Evolutionary conservation across 495 filamentous ascomycete genomes (phyloP).

Genomic region (Talaromyces liani): DNA sequence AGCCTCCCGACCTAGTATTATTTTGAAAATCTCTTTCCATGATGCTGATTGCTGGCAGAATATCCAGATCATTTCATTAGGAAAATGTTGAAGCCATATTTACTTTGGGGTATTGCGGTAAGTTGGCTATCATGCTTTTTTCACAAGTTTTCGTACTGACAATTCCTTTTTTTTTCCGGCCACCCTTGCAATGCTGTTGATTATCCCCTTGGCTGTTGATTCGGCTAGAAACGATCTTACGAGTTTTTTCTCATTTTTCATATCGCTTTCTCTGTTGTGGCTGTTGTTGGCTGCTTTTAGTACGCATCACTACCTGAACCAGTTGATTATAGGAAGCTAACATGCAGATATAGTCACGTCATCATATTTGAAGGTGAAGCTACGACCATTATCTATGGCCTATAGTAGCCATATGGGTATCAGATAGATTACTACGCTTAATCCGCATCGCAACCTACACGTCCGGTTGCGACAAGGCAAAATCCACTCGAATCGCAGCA

Average conservation of each 20-base stretch:
- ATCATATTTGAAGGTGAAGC: conserved; percentile 35
- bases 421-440: conserved; percentile 43
- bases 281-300: conserved; percentile 47
- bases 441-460: conserved; percentile 39
- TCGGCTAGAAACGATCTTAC: conserved; percentile 40
- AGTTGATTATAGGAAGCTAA: not conserved
- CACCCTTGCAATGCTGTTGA: conserved; percentile 37
- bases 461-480: conserved; percentile 15
- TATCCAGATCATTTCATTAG: conserved; percentile 19
- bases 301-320: conserved; percentile 19
- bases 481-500: conserved; percentile 22
- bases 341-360: conserved; percentile 32
- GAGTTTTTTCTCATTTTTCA: conserved; percentile 49
- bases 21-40: not conserved
- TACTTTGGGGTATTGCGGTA: conserved; percentile 33
- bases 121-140: not conserved
- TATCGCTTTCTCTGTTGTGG: conserved; percentile 41
- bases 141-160: not conserved
- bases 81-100: conserved; percentile 24
- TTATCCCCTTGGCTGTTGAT: conserved; percentile 39
- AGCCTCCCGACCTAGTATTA: too few species aligned
- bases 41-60: conserved; percentile 11
- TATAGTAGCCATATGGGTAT: conserved; percentile 39
- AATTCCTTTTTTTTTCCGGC: conserved; percentile 25
- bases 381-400: conserved; percentile 50